A percentile compares a stretch with the other conserved stretches of the same genome.
Conservation (phyloP, 2,329 filamentous ascomycete species). For the Gremmenia infestans region DNA sequence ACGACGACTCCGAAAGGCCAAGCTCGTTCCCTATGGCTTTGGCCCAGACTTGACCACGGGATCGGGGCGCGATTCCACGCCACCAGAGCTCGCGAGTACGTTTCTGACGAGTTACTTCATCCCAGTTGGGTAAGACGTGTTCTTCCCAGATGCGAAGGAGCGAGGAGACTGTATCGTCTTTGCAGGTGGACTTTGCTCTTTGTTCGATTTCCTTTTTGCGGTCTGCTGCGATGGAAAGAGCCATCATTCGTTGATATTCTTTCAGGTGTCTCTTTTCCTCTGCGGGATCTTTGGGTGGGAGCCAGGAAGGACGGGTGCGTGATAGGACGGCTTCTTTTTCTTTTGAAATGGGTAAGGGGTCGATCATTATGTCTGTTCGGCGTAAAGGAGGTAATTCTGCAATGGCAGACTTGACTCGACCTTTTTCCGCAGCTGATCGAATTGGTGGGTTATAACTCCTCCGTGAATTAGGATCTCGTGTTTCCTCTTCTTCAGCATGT, state of each 20-base stretch:
- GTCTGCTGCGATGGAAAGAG: slow-evolving; percentile 53
- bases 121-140: slow-evolving; percentile 72
- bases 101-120: slow-evolving; percentile 61
- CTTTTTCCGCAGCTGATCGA: slow-evolving; percentile 37
- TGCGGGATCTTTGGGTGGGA: slow-evolving; percentile 80
- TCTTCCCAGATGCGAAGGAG: slow-evolving; percentile 67
- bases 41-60: slow-evolving; percentile 41
- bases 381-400: slow-evolving; percentile 56
- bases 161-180: slow-evolving; percentile 50
- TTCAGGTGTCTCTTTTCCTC: slow-evolving; percentile 87
- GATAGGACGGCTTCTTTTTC: slow-evolving; percentile 82
- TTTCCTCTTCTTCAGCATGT: slow-evolving; percentile 63
- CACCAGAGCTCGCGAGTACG: slow-evolving; percentile 76
- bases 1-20: slow-evolving; percentile 55
- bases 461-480: slow-evolving; percentile 28
- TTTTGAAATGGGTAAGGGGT: slow-evolving; percentile 76
- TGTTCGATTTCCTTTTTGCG: slow-evolving; percentile 52
- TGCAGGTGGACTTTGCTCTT: slow-evolving; percentile 45
- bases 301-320: slow-evolving; percentile 75
- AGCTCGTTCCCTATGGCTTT: slow-evolving; percentile 33
- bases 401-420: slow-evolving; percentile 60
- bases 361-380: slow-evolving; percentile 71
- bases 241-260: slow-evolving; percentile 82
- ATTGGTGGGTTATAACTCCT: slow-evolving; percentile 33
- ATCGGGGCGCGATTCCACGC: slow-evolving; percentile 68